phyloP scores from a whole-genome alignment of 495 filamentous ascomycete species.

The Amorphotheca resinae region DNA sequence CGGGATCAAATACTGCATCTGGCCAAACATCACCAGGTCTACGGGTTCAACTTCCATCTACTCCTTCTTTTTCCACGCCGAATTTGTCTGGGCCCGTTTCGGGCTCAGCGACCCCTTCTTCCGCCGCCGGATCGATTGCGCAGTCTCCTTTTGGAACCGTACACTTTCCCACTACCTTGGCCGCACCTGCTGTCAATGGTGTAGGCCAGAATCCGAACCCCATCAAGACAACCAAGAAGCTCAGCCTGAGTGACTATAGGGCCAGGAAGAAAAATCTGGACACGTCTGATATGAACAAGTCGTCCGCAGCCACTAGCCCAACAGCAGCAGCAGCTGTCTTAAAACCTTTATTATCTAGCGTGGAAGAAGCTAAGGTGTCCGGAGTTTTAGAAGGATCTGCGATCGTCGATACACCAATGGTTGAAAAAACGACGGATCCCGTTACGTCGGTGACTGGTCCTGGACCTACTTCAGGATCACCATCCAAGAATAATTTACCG shows the following conservation, averaged over 20 bases:
- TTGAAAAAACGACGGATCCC: constrained; percentile 9
- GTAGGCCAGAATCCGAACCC: constrained; percentile 44
- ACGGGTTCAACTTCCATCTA: constrained; percentile 35
- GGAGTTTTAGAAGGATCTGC: constrained; percentile 10
- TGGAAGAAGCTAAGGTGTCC: constrained; percentile 14
- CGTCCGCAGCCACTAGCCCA: constrained; percentile 9
- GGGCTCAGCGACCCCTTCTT: constrained; percentile 27
- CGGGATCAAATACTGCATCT: not conserved
- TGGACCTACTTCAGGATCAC: not conserved
- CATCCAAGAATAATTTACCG: constrained; percentile 10
- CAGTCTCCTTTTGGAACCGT: constrained; percentile 41
- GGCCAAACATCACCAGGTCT: constrained; percentile 25
- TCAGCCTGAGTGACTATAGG: constrained; percentile 63
- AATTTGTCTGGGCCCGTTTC: constrained; percentile 13
- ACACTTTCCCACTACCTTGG: constrained; percentile 28
- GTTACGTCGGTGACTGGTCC: not conserved
- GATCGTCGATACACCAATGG: constrained; percentile 14
- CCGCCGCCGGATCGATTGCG: constrained; percentile 28
- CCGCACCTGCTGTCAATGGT: constrained; percentile 31
- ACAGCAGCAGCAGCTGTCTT: constrained; percentile 7
- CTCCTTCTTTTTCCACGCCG: constrained; percentile 29
- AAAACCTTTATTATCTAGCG: constrained; percentile 10
- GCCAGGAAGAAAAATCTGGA: constrained; percentile 37
- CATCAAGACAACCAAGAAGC: constrained; percentile 47
- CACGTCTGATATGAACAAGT: constrained; percentile 8